These are phyloP conservation scores for Thymus mandschuricus DNA, from an alignment of 257 asterid species.

Conservation along the genomic window DNA sequence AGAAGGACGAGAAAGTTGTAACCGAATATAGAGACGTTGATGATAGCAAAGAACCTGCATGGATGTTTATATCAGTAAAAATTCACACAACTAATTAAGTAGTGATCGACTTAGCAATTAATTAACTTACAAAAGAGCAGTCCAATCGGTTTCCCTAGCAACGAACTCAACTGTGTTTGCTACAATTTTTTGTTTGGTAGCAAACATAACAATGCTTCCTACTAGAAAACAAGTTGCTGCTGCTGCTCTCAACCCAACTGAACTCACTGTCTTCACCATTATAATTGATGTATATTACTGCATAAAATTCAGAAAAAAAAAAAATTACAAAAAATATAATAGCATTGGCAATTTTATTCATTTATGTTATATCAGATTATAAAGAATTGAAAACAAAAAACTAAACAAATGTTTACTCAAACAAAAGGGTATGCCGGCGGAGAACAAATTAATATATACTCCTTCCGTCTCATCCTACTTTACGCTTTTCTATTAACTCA, in stretches of 20 bases:
- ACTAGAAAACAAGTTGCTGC: background rate
- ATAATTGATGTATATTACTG: background rate
- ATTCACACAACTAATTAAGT: too few relatives aligned
- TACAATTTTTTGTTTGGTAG: conserved; percentile 20
- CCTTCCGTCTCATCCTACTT: too few relatives aligned
- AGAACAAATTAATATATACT: too few relatives aligned
- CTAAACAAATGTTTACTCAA: too few relatives aligned
- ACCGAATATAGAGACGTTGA: background rate
- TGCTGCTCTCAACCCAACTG: conserved; percentile 16
- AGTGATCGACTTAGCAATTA: background rate
- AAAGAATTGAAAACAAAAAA: too few relatives aligned
- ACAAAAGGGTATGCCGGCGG: too few relatives aligned
- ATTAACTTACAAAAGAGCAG: conserved; percentile 36
- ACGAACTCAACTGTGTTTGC: background rate
- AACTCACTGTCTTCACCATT: conserved; percentile 12
- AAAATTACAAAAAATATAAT: too few relatives aligned
- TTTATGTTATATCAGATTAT: too few relatives aligned
- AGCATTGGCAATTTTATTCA: too few relatives aligned
- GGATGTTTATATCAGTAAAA: too few relatives aligned
- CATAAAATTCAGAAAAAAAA: background rate
- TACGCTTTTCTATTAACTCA: background rate
- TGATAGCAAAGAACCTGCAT: conserved; percentile 22
- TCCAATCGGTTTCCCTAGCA: conserved; percentile 27
- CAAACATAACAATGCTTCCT: conserved; percentile 33
- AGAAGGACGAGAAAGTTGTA: background rate